phyloP scores from a whole-genome alignment of 805 yeast species.

The Hyphopichia homilentoma region DNA sequence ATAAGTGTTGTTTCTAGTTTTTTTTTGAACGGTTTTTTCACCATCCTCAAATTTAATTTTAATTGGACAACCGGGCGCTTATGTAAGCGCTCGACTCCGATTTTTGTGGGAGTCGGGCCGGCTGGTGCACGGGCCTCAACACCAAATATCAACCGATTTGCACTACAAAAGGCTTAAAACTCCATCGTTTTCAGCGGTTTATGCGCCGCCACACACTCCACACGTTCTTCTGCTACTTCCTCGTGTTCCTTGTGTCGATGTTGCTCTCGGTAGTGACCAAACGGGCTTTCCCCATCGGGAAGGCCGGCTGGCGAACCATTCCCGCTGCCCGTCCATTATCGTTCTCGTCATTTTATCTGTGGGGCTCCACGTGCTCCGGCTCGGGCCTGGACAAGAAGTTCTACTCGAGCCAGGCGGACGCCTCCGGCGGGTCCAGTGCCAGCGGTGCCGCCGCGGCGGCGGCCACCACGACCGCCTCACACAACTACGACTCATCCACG shows the following conservation, averaged over 20 bases:
- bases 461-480: conserved; percentile 8
- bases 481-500: conserved; percentile 10
- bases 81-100: no score
- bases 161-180: no score
- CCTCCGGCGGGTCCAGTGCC: conserved; percentile 15
- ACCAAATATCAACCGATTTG: no score
- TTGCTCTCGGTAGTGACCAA: conserved; percentile 14
- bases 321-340: conserved; percentile 1
- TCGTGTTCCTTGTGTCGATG: conserved; percentile 15
- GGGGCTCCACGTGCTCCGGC: conserved; percentile 9
- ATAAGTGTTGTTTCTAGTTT: conserved; percentile 3
- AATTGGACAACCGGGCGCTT: no score
- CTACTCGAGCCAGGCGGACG: no score
- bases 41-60: neutral
- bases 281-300: conserved; percentile 8
- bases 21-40: conserved; percentile 3
- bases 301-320: conserved; percentile 1
- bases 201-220: no score
- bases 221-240: no score
- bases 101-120: no score
- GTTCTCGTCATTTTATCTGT: conserved; percentile 10
- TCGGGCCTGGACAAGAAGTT: no score
- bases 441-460: conserved; percentile 17
- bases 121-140: conserved; percentile 2
- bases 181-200: no score